Evolutionary conservation across 169 alveolate species (phyloP), one percentile per base, ranked within the genome.

Genomic region (Plasmodium reichenowi): DNA sequence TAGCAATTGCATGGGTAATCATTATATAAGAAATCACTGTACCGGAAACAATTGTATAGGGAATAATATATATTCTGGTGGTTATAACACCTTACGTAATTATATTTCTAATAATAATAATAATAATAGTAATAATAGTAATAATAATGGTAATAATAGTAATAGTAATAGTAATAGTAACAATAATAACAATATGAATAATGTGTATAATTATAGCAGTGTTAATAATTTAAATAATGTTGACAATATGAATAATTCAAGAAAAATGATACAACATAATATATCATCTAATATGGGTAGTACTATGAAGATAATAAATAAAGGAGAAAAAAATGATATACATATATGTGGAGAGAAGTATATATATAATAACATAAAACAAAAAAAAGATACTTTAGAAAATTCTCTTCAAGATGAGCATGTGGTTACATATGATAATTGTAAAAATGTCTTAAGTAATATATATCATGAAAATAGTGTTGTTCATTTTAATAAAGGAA

Each of bases 251-350:
- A 45, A 43, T 17, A 17, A 15, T 32, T 48, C 66, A 17, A 63
- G 74, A 50, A 63, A 75, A 24, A 45, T 75, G 17, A 66, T 63
- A 6, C n/a, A 75, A 24, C 26, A 15, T 4, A 74, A 62, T 62
- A 47, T 74, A 20, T 32, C 38, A 45, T 38, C 63, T 32, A 32
- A 58, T 22, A 8, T 58, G 56, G 12, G 13, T 47, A 38, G 56
- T 9, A n/a, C 24, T 8, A 12, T 58, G 15, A 73, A 54, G 10
- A 4, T 38, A 47, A 45, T 73, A 47, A 73, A 73, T 8, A 62
- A 58, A 58, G 9, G 56, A 43, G 88, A 63, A 20, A 63, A 67
- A 50, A 63, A 75, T 48, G 58, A 75, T n/a, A 50, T 75, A 48
- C 43, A 75, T 56, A 9, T 75, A 12, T 48, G 66, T 32, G 88